A percentile compares a stretch with the other conserved stretches of the same genome.
Evolutionary conservation across 1,284 basidiomycete genomes (phyloP).

Genomic region (Xerocomus minutiporus): DNA sequence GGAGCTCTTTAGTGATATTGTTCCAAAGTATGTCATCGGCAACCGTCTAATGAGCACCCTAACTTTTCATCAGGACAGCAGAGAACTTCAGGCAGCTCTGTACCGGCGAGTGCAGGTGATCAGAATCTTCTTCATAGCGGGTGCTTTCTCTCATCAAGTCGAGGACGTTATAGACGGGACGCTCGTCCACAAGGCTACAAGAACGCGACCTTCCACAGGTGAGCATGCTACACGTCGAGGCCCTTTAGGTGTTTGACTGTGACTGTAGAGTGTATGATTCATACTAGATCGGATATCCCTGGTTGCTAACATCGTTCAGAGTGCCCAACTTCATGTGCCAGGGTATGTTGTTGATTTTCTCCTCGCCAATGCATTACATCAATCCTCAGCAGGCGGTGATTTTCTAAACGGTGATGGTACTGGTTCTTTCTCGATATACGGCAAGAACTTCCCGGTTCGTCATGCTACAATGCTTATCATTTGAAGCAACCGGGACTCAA

Average conservation of each 20-base stretch:
- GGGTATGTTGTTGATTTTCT: slow-evolving; percentile 40
- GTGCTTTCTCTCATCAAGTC: slow-evolving; percentile 14
- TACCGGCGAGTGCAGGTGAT: slow-evolving; percentile 88
- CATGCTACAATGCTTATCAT: background rate
- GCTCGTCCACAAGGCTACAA: slow-evolving; percentile 88
- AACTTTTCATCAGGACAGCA: slow-evolving; percentile 62
- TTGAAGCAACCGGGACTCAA: background rate
- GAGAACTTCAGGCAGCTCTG: slow-evolving; percentile 98
- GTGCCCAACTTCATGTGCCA: slow-evolving; percentile 85
- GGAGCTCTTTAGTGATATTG: slow-evolving; percentile 89
- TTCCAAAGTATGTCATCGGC: slow-evolving; percentile 66
- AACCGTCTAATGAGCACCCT: background rate
- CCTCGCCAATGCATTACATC: slow-evolving; percentile 3
- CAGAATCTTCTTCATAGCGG: background rate
- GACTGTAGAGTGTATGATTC: slow-evolving; percentile 64
- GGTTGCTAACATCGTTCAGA: slow-evolving; percentile 32
- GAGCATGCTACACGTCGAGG: slow-evolving; percentile 8
- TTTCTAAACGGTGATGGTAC: slow-evolving; percentile 91
- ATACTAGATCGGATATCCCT: background rate
- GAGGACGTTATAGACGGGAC: slow-evolving; percentile 57
- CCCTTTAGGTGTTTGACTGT: slow-evolving; percentile 2
- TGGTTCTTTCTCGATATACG: slow-evolving; percentile 92
- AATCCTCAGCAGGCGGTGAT: slow-evolving; percentile 62
- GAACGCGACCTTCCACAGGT: slow-evolving; percentile 88
- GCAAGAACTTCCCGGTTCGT: slow-evolving; percentile 80